Conservation (phyloP, 306 rosid genomes). For the Sicyos edulis region DNA sequence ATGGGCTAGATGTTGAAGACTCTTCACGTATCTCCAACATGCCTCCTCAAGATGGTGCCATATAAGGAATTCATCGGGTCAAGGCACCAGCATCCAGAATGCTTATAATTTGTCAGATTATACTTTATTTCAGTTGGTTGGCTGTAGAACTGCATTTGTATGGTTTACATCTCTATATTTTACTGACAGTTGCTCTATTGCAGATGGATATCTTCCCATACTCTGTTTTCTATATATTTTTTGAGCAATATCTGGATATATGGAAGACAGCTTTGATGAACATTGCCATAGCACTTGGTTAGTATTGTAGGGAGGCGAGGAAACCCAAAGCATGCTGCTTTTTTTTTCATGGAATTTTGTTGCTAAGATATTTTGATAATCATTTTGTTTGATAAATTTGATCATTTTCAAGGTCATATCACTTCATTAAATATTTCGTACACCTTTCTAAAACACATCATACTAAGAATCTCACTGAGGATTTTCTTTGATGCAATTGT, state of each 20-base stretch:
- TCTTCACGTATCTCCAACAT: too few relatives aligned
- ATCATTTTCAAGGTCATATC: background rate
- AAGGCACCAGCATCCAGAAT: background rate
- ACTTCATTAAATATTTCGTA: background rate
- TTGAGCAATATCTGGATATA: constrained; percentile 88
- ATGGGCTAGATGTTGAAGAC: too few relatives aligned
- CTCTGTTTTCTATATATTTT: constrained; percentile 94
- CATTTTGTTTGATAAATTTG: background rate
- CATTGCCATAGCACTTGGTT: constrained; percentile 78
- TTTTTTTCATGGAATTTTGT: background rate
- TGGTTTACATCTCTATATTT: constrained; percentile 22
- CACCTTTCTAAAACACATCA: constrained; percentile 1
- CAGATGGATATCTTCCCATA: constrained; percentile 95
- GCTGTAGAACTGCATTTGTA: constrained; percentile 13
- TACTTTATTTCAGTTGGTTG: background rate
- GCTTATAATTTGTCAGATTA: constrained; percentile 1
- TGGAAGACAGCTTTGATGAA: constrained; percentile 74
- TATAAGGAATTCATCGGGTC: background rate
- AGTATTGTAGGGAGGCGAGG: constrained; percentile 26
- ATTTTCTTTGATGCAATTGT: constrained; percentile 29
- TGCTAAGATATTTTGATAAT: background rate
- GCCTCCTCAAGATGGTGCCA: too few relatives aligned
- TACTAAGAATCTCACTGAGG: background rate
- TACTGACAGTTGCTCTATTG: constrained; percentile 38
- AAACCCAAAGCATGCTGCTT: background rate